A percentile compares a stretch with the other conserved stretches of the same genome.
phyloP scores from a whole-genome alignment of 2,329 filamentous ascomycete species.

The Hansfordia pulvinata region DNA sequence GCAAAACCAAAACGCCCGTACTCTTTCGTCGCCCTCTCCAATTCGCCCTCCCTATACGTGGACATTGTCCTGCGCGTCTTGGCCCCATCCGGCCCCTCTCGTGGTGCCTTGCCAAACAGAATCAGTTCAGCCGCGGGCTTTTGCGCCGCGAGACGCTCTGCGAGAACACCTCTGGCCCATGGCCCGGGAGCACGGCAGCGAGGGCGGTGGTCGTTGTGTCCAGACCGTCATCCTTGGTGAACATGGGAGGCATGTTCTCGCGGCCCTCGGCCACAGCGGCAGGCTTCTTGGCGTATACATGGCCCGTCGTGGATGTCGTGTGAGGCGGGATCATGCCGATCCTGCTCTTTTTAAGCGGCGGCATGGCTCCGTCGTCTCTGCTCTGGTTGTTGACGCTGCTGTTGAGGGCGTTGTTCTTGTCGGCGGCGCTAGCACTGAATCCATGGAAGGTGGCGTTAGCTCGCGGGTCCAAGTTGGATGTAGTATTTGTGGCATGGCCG shows the following conservation, averaged over 20 bases:
- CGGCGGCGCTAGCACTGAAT: slow-evolving; percentile 8
- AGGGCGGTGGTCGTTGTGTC: too few relatives aligned
- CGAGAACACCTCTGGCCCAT: slow-evolving; percentile 22
- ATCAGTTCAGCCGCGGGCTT: slow-evolving; percentile 33
- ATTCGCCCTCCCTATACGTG: too few relatives aligned
- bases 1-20: too few relatives aligned
- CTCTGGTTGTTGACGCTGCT: slow-evolving; percentile 6
- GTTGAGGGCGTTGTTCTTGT: slow-evolving; percentile 6
- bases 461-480: slow-evolving; percentile 26
- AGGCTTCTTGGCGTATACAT: slow-evolving; percentile 19
- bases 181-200: slow-evolving; percentile 12
- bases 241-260: slow-evolving; percentile 37
- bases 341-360: slow-evolving; percentile 31
- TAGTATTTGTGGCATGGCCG: too few relatives aligned
- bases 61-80: too few relatives aligned
- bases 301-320: not conserved
- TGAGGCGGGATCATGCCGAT: slow-evolving; percentile 15
- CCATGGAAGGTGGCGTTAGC: slow-evolving; percentile 24
- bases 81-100: too few relatives aligned
- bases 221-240: too few relatives aligned
- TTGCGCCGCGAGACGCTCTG: slow-evolving; percentile 36
- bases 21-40: too few relatives aligned
- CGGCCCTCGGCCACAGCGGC: slow-evolving; percentile 24
- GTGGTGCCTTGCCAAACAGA: too few relatives aligned
- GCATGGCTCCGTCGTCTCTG: slow-evolving; percentile 27